phyloP scores from a whole-genome alignment of 139 green algal genomes.

The Nannochloris sp. region DNA sequence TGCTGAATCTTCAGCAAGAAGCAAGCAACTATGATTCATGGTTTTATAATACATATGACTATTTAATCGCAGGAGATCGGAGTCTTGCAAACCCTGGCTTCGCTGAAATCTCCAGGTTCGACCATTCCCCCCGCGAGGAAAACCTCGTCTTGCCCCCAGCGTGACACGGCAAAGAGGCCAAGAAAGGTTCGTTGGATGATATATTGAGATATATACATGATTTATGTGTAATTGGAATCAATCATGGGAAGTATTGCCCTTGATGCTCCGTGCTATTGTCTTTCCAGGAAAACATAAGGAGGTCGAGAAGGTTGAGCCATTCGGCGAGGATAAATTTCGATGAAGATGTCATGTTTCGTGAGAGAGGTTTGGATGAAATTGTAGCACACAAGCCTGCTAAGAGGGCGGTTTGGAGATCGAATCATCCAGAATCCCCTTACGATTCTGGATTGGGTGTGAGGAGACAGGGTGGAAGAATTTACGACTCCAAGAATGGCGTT shows the following conservation, averaged over 20 bases:
- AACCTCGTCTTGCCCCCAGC: too few species aligned
- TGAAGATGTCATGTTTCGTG: slow-evolving; percentile 15
- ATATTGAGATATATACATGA: too few species aligned
- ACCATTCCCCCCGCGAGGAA: too few species aligned
- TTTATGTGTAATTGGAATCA: too few species aligned
- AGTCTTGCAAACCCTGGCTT: background rate
- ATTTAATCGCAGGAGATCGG: background rate
- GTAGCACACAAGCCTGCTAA: background rate
- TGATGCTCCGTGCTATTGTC: too few species aligned
- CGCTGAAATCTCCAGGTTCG: background rate
- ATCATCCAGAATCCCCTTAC: slow-evolving; percentile 3
- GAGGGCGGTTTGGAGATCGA: background rate
- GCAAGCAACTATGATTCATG: too few species aligned
- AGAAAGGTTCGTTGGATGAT: too few species aligned
- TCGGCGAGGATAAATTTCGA: slow-evolving; percentile 3
- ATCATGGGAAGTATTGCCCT: too few species aligned
- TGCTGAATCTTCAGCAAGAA: too few species aligned
- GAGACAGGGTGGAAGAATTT: slow-evolving; percentile 58
- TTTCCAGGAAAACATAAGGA: background rate
- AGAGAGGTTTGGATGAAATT: slow-evolving; percentile 7
- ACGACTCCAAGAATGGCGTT: slow-evolving; percentile 59
- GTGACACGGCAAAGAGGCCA: too few species aligned
- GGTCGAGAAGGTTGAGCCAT: background rate
- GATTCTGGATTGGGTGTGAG: slow-evolving; percentile 59
- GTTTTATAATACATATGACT: background rate